Evolutionary conservation across 2,329 filamentous ascomycete species (phyloP).

Genomic region (Ceratocystis destructans): DNA sequence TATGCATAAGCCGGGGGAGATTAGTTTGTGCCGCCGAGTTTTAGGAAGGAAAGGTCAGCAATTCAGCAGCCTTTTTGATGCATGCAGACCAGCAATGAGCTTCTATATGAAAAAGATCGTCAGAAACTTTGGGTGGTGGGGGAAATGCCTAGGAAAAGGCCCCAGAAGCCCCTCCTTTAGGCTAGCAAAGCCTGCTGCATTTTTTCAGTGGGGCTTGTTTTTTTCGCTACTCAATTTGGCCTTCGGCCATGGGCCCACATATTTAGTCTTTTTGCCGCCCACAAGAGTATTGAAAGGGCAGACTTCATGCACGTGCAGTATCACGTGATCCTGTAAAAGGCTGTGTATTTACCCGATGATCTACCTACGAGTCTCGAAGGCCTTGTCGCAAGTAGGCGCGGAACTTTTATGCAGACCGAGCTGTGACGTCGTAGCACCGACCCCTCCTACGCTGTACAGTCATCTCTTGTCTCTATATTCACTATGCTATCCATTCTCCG

Average conservation of each 20-base stretch:
- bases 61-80: conserved; percentile 1
- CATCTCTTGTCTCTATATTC: background rate
- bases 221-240: background rate
- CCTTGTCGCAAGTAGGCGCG: background rate
- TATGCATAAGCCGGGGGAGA: background rate
- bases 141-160: background rate
- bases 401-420: background rate
- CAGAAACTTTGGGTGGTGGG: conserved; percentile 1
- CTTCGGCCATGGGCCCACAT: too few relatives aligned
- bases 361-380: background rate
- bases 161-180: background rate
- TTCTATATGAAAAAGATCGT: background rate
- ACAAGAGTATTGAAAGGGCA: background rate
- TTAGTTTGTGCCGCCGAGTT: background rate
- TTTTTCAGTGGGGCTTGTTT: conserved; percentile 5
- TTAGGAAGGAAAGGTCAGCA: background rate
- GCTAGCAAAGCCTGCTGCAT: background rate
- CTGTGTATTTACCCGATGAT: background rate
- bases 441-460: background rate
- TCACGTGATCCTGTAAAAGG: background rate
- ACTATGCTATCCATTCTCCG: conserved; percentile 3
- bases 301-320: background rate
- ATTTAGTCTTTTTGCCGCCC: background rate
- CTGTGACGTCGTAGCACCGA: background rate
- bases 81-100: background rate